Evolutionary conservation across 2,329 filamentous ascomycete species (phyloP).

Genomic region (Fusarium pseudonygamai): DNA sequence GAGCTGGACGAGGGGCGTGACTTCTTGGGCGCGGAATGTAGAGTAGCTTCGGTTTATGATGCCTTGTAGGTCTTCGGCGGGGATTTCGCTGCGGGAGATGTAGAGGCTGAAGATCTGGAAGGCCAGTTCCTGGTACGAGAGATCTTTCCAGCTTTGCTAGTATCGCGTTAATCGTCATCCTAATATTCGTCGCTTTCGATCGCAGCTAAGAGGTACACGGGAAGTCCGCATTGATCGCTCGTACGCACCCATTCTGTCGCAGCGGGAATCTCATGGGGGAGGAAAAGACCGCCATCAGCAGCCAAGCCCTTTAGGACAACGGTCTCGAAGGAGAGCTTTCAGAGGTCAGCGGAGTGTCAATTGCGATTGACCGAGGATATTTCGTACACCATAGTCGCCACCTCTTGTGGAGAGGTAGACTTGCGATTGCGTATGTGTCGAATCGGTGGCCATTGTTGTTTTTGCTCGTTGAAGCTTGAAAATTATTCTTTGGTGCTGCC

Average conservation of each 20-base stretch:
- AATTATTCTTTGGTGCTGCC: conserved; percentile 35
- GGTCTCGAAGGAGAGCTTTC: conserved; percentile 83
- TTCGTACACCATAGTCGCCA: conserved; percentile 41
- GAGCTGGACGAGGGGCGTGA: conserved; percentile 68
- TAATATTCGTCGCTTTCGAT: neutral
- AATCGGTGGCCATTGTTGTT: conserved; percentile 35
- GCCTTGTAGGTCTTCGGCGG: conserved; percentile 73
- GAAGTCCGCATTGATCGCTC: conserved; percentile 7
- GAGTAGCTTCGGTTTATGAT: conserved; percentile 86
- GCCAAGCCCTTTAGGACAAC: conserved; percentile 89
- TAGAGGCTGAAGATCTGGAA: conserved; percentile 88
- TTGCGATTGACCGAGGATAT: fast-evolving
- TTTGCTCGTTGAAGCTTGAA: conserved; percentile 20
- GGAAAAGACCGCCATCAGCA: conserved; percentile 84
- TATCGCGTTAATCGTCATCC: conserved; percentile 1
- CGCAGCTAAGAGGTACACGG: fast-evolving
- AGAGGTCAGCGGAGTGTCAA: conserved; percentile 6
- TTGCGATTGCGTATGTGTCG: conserved; percentile 40
- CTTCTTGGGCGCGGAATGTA: conserved; percentile 81
- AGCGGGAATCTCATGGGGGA: conserved; percentile 80
- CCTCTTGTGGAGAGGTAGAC: conserved; percentile 42
- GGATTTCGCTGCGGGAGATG: conserved; percentile 68
- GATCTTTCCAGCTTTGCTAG: conserved; percentile 76
- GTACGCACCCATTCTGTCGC: conserved; percentile 64
- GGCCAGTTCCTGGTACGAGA: conserved; percentile 83